Evolutionary conservation across 371 early-diverging fungal genomes (phyloP).

Genomic region (Rhizopus arrhizus): DNA sequence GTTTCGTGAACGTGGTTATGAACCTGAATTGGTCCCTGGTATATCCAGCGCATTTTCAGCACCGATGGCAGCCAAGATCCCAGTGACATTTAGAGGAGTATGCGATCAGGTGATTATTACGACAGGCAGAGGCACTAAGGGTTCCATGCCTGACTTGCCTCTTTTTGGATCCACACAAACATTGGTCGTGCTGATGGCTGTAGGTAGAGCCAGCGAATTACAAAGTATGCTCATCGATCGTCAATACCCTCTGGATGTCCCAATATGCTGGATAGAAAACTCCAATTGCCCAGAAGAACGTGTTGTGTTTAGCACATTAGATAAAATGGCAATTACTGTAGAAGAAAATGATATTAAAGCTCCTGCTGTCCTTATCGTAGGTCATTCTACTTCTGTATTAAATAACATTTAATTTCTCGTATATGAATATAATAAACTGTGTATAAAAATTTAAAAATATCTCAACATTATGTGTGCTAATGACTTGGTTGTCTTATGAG

Average conservation of each 20-base stretch:
- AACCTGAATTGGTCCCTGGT: conserved; percentile 77
- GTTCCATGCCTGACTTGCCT: conserved; percentile 77
- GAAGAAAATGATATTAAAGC: conserved; percentile 58
- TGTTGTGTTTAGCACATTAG: conserved; percentile 60
- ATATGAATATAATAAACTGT: too few relatives aligned
- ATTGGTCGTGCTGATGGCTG: conserved; percentile 83
- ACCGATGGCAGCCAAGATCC: conserved; percentile 70
- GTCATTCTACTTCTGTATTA: conserved; percentile 33
- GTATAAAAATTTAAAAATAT: too few relatives aligned
- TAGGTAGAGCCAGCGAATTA: conserved; percentile 68
- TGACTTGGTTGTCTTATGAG: neutral
- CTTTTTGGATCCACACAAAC: conserved; percentile 65
- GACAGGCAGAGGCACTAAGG: conserved; percentile 76
- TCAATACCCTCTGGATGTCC: conserved; percentile 62
- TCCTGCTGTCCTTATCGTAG: conserved; percentile 75
- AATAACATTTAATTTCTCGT: neutral
- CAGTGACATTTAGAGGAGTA: conserved; percentile 78
- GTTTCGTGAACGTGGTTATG: conserved; percentile 70
- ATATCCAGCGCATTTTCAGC: conserved; percentile 79
- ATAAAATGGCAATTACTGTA: conserved; percentile 50
- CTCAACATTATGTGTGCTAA: too few relatives aligned
- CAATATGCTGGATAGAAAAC: conserved; percentile 73
- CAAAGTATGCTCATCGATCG: conserved; percentile 54
- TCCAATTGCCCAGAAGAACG: conserved; percentile 67
- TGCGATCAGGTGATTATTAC: conserved; percentile 82